These are phyloP conservation scores for Endocalyx cinctus DNA, from an alignment of 2,329 filamentous ascomycete species.

Conservation along the genomic window DNA sequence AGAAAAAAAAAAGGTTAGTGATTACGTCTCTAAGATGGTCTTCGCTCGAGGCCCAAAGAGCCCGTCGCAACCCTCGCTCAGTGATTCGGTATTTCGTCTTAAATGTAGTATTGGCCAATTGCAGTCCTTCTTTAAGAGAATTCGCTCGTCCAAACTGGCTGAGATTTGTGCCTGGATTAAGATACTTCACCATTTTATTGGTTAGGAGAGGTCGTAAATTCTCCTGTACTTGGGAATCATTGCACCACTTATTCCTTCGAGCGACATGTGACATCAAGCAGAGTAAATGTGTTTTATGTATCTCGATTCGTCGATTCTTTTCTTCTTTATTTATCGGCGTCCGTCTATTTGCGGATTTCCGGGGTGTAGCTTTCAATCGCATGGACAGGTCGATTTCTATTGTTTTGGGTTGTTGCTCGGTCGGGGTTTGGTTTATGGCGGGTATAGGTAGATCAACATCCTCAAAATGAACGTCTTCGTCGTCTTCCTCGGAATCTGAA, in stretches of 20 bases:
- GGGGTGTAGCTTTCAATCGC: slow-evolving; percentile 30
- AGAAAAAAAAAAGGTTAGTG: slow-evolving; percentile 10
- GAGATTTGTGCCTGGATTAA: slow-evolving; percentile 64
- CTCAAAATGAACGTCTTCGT: slow-evolving; percentile 41
- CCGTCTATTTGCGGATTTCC: slow-evolving; percentile 35
- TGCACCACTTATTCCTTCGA: slow-evolving; percentile 84
- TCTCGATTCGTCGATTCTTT: slow-evolving; percentile 56
- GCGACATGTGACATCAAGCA: slow-evolving; percentile 76
- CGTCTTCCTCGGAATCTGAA: slow-evolving; percentile 35
- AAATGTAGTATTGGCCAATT: slow-evolving; percentile 64
- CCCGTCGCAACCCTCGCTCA: slow-evolving; percentile 62
- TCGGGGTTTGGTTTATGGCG: slow-evolving; percentile 11
- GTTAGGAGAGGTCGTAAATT: slow-evolving; percentile 61
- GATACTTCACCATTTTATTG: slow-evolving; percentile 58
- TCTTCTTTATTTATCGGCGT: slow-evolving; percentile 52
- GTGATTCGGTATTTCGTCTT: slow-evolving; percentile 65
- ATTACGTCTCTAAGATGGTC: slow-evolving; percentile 56
- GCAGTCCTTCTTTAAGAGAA: slow-evolving; percentile 74
- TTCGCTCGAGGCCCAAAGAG: slow-evolving; percentile 70
- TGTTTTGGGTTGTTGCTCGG: slow-evolving; percentile 26
- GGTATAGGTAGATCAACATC: slow-evolving; percentile 40
- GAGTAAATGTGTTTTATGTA: slow-evolving; percentile 84
- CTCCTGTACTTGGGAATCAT: slow-evolving; percentile 64
- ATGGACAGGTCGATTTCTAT: slow-evolving; percentile 51
- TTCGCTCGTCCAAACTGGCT: slow-evolving; percentile 73